phyloP scores from a whole-genome alignment of 345 rosid species.

The Ceriops decandra region DNA sequence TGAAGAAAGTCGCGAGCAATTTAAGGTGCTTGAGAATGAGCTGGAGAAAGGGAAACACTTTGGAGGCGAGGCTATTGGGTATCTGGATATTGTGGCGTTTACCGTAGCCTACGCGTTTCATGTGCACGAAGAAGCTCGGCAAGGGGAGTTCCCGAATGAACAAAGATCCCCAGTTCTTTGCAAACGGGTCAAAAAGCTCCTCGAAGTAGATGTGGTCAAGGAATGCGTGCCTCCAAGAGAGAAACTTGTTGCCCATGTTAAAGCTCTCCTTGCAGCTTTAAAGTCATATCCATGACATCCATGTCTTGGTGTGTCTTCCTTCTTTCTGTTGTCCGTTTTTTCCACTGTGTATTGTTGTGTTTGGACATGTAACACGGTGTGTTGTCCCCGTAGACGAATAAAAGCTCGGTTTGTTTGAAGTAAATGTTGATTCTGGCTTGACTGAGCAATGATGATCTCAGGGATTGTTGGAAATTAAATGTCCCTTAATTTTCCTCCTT shows the following conservation, averaged over 20 bases:
- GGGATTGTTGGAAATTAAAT: too few species aligned
- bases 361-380: too few species aligned
- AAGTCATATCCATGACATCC: not conserved
- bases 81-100: conserved; percentile 12
- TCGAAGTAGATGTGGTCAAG: conserved; percentile 4
- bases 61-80: conserved; percentile 20
- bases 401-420: too few species aligned
- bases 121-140: not conserved
- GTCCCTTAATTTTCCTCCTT: too few species aligned
- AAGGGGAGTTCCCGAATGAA: too few species aligned
- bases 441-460: not conserved
- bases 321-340: too few species aligned
- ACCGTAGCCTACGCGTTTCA: not conserved
- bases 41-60: conserved; percentile 1
- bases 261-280: too few species aligned
- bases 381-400: too few species aligned
- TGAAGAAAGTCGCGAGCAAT: not conserved
- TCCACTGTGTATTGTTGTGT: too few species aligned
- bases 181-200: conserved; percentile 9
- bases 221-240: conserved; percentile 17
- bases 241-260: not conserved
- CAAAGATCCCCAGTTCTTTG: not conserved
- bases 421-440: not conserved
- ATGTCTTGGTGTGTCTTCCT: too few species aligned
- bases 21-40: conserved; percentile 14